A percentile compares a stretch with the other conserved stretches of the same genome.
phyloP scores from a whole-genome alignment of 2,329 filamentous ascomycete species.

The Boeremia lycopersici region DNA sequence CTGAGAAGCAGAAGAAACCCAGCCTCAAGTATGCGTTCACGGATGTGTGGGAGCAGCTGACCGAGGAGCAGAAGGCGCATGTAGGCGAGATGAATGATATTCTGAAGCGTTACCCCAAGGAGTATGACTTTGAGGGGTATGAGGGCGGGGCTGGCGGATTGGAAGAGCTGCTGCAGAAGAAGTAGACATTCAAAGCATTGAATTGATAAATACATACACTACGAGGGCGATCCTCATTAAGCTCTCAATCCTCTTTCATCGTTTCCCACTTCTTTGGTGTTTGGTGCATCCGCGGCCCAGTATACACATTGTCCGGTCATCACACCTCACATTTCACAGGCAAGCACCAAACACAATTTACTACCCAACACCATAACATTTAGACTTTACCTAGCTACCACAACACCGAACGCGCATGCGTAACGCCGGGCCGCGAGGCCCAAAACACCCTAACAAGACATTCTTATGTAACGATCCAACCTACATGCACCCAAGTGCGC shows the following conservation, averaged over 20 bases:
- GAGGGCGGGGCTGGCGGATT: slow-evolving; percentile 75
- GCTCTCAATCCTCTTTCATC: no score
- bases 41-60: slow-evolving; percentile 88
- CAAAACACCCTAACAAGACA: not conserved
- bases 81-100: slow-evolving; percentile 77
- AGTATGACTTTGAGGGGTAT: slow-evolving; percentile 83
- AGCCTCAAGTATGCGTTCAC: slow-evolving; percentile 76
- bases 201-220: not conserved
- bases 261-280: no score
- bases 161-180: slow-evolving; percentile 43
- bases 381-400: not conserved
- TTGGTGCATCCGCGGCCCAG: no score
- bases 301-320: no score
- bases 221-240: not conserved
- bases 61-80: slow-evolving; percentile 77
- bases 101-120: slow-evolving; percentile 83
- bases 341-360: not conserved
- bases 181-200: slow-evolving; percentile 5
- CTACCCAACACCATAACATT: not conserved
- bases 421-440: not conserved
- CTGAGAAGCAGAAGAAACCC: slow-evolving; percentile 81
- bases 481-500: not conserved
- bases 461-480: not conserved
- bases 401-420: not conserved
- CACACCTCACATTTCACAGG: not conserved